Conservation (phyloP, 257 asterid genomes). For the Solanum dulcamara region DNA sequence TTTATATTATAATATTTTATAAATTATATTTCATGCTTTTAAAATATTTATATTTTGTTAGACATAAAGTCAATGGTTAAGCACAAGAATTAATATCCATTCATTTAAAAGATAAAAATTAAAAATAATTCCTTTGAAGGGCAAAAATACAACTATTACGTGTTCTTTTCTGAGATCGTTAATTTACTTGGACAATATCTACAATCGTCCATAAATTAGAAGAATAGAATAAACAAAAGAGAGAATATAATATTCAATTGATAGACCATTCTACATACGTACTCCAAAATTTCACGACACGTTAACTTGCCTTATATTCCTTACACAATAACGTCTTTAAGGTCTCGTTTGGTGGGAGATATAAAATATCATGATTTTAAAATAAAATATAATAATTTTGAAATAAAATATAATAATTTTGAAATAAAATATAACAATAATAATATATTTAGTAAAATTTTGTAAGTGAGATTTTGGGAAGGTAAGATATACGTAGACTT, state of each 20-base stretch:
- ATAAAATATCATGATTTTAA: no score
- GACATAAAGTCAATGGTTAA: not conserved
- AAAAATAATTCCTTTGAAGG: not conserved
- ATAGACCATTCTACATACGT: not conserved
- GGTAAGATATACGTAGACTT: no score
- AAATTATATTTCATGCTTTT: no score
- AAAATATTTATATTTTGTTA: accelerated
- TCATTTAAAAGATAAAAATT: not conserved
- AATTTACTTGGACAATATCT: not conserved
- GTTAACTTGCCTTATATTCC: not conserved
- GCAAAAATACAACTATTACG: not conserved
- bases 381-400: no score
- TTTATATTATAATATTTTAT: no score
- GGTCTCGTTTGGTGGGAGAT: no score
- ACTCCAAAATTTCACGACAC: not conserved
- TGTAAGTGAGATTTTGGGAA: no score
- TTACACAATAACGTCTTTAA: not conserved
- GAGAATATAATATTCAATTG: not conserved
- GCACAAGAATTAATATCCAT: not conserved
- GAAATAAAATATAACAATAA: no score
- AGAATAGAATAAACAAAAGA: not conserved
- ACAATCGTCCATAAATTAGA: not conserved
- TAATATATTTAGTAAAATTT: no score
- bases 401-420: no score
- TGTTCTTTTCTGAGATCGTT: not conserved